These are phyloP conservation scores for Pezicula carpinea DNA, from an alignment of 2,329 filamentous ascomycete species.

Conservation along the genomic window DNA sequence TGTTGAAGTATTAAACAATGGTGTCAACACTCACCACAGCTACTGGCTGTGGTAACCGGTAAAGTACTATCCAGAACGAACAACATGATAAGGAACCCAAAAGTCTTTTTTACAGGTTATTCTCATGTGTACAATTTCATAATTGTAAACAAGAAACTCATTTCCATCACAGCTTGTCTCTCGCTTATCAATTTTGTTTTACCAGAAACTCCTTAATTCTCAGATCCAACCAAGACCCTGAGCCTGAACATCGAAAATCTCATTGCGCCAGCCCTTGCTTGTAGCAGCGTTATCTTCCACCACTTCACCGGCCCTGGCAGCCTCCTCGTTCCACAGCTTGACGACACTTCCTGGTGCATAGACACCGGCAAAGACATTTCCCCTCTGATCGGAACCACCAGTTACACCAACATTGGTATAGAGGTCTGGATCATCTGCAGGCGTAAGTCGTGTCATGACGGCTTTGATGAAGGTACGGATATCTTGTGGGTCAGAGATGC, in stretches of 20 bases:
- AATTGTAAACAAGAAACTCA: no score
- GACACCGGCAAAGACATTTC: constrained; percentile 69
- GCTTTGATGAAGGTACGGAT: constrained; percentile 79
- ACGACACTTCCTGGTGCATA: constrained; percentile 89
- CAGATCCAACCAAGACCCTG: background rate
- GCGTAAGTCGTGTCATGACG: constrained; percentile 69
- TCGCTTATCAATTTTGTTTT: no score
- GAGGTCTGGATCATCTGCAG: constrained; percentile 70
- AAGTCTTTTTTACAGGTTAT: no score
- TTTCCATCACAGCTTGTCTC: no score
- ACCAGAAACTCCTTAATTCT: background rate
- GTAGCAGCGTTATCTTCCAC: constrained; percentile 60
- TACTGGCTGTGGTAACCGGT: no score
- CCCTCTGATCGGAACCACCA: constrained; percentile 47
- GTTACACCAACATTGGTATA: constrained; percentile 69
- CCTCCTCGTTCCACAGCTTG: constrained; percentile 85
- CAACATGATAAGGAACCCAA: no score
- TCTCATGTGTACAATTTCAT: no score
- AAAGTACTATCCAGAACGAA: no score
- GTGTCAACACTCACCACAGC: no score
- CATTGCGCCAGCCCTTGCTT: constrained; percentile 69
- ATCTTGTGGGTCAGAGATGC: constrained; percentile 76
- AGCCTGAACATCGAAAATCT: constrained; percentile 60
- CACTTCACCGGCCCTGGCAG: constrained; percentile 60
- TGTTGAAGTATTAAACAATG: no score